Percentiles rank a stretch among this genome's conserved stretches.
Conservation (phyloP, 495 filamentous ascomycete species). For the Chaetomium fimeti region DNA sequence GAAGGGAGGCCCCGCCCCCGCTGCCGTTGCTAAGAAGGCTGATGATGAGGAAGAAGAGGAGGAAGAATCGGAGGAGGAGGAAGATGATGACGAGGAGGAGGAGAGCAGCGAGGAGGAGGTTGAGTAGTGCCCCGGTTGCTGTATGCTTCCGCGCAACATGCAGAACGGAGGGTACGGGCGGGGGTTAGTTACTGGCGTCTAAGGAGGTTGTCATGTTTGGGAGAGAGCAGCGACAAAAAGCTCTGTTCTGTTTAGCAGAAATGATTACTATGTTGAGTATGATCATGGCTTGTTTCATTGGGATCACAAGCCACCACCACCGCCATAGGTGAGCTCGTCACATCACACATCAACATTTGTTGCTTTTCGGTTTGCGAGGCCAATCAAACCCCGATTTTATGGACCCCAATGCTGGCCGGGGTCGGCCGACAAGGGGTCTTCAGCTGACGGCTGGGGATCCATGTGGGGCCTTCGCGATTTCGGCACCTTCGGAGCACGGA, state of each 20-base stretch:
- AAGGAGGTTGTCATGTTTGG: conserved; percentile 2
- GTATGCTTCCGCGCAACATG: neutral
- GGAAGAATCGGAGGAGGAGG: conserved; percentile 19
- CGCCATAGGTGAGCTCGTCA: no score
- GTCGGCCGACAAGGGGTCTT: neutral
- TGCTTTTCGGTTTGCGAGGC: neutral
- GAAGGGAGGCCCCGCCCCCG: conserved; percentile 54
- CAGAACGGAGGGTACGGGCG: neutral
- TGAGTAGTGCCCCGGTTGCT: conserved; percentile 7
- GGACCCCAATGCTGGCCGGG: no score
- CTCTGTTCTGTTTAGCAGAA: neutral
- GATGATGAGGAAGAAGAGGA: conserved; percentile 23
- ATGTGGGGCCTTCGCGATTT: conserved; percentile 4
- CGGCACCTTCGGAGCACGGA: conserved; percentile 9
- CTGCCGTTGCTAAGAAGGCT: conserved; percentile 26
- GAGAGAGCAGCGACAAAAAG: conserved; percentile 4
- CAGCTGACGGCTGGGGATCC: neutral
- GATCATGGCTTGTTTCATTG: no score
- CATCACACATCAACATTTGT: neutral
- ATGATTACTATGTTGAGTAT: conserved; percentile 1
- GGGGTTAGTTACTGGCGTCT: conserved; percentile 11
- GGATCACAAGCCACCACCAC: neutral
- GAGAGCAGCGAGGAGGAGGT: conserved; percentile 16
- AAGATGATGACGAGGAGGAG: conserved; percentile 21
- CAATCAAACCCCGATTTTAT: neutral